phyloP scores from a whole-genome alignment of 352 stramenopile species.

The Achlya hypogyna region DNA sequence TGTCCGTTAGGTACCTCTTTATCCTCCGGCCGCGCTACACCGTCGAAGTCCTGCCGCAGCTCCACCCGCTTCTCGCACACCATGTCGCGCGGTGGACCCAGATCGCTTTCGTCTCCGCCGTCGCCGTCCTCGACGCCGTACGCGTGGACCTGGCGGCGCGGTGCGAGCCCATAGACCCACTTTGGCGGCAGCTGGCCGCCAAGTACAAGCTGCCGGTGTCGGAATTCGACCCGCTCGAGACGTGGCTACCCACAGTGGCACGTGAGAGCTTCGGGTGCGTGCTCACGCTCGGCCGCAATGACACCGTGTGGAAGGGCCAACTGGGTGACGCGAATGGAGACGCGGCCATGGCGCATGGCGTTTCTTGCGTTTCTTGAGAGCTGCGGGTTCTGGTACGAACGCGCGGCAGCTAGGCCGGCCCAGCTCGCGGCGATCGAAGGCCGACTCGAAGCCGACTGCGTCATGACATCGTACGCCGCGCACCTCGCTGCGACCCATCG shows the following conservation, averaged over 20 bases:
- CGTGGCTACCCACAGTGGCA: not conserved
- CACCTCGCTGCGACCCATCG: not conserved
- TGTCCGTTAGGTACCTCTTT: not conserved
- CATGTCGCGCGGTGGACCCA: not conserved
- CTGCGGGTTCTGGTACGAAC: not conserved
- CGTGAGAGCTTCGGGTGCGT: not conserved
- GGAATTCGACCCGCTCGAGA: not conserved
- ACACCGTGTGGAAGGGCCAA: not conserved
- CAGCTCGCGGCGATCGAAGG: slow-evolving; percentile 1
- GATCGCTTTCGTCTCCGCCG: not conserved
- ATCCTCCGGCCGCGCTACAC: not conserved
- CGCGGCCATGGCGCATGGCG: not conserved
- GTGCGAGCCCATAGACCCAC: not conserved
- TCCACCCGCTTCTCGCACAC: slow-evolving; percentile 4
- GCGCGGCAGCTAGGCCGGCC: too few species aligned
- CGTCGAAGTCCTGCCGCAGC: not conserved
- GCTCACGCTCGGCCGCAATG: not conserved
- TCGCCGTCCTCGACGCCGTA: not conserved
- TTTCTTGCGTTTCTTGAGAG: not conserved
- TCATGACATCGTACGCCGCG: slow-evolving; percentile 2
- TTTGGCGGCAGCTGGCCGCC: not conserved
- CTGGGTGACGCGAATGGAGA: not conserved
- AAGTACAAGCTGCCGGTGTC: not conserved
- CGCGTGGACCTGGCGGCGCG: not conserved
- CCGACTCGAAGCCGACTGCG: not conserved